Evolutionary conservation across 2,329 filamentous ascomycete genomes (phyloP).

Genomic region (Trichophyton verrucosum): DNA sequence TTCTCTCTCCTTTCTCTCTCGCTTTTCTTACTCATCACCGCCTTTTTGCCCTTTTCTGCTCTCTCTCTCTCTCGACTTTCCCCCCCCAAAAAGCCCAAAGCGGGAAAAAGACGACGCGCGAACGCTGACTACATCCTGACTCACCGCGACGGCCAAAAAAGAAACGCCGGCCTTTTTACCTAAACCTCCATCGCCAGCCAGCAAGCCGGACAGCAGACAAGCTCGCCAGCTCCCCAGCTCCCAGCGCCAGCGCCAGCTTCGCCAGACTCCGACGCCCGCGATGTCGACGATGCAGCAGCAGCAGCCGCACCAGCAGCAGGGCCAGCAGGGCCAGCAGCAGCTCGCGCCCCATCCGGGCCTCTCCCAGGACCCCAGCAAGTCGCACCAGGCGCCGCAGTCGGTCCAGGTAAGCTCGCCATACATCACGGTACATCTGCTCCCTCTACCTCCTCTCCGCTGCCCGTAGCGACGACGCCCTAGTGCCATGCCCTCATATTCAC

Average conservation of each 20-base stretch:
- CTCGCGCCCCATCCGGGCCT: slow-evolving; percentile 30
- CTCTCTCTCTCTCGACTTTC: not conserved
- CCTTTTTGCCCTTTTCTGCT: too few relatives aligned
- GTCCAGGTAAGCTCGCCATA: slow-evolving; percentile 41
- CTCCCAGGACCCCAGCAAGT: slow-evolving; percentile 22
- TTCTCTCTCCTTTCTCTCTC: not conserved
- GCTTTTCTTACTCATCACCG: not conserved
- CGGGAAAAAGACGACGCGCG: not conserved
- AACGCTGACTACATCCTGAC: not conserved
- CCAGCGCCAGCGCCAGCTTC: too few relatives aligned
- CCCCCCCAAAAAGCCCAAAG: not conserved
- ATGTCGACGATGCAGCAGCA: slow-evolving; percentile 4
- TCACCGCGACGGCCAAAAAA: not conserved
- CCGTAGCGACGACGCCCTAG: too few relatives aligned
- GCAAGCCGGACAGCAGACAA: not conserved
- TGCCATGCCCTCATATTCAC: not conserved
- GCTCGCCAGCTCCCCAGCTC: too few relatives aligned
- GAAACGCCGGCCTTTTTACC: not conserved
- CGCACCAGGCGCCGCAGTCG: slow-evolving; percentile 15
- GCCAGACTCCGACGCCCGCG: not conserved
- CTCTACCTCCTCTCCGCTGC: not conserved
- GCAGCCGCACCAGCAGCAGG: slow-evolving; percentile 5
- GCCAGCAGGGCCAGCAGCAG: slow-evolving; percentile 1
- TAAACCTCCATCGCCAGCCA: not conserved
- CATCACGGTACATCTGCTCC: not conserved